Base-by-base conservation (phyloP, 73 alveolate genomes). In the Paramecium pentaurelia region DNA sequence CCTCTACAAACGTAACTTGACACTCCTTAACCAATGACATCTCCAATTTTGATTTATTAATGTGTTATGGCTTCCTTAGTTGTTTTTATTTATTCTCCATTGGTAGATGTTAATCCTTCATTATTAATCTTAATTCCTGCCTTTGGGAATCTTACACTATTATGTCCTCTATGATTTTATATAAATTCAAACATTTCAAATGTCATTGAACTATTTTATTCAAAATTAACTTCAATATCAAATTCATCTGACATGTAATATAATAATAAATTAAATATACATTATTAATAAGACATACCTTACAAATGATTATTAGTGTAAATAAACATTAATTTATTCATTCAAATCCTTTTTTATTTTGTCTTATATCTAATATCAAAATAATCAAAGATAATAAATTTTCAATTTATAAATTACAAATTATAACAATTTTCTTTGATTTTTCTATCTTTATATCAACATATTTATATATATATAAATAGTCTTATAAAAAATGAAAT, bases 1-100 rank as follows among this genome's bases (percentile, higher is more conserved):
- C 95, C 96, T 86, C 86, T 88, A 38, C 90, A 92, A 12, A 95
- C 98, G 73, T 88, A 77, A 36, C 97, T 93, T 6, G 94, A 64
- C 6, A 95, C 92, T 7, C 97, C 97, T 42, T 93, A 60, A 18
- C 97, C 97, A 28, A 95, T 88, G 11, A 75, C 58, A 38, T 93
- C 93, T 47, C 93, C 86, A 60, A 88, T 84, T 71, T 70, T 44
- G 44, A 88, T 88, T 28, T 88, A 71, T 14, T 44, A 28, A 32
- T 88, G 91, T 14, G 91, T 88, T 11, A 88, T 88, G 22, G 68
- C 51, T 22, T 86, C 68, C 47, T 86, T 51, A 3, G 71, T 60
- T 27, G 58, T 86, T 38, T 86, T 16, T 38, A 88, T 44, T 28
- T 38, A 22, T 18, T 71, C 28, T 71, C 89, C 91, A 32, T 77